Evolutionary conservation across 345 rosid species (phyloP).

Genomic region (Laguncularia racemosa): DNA sequence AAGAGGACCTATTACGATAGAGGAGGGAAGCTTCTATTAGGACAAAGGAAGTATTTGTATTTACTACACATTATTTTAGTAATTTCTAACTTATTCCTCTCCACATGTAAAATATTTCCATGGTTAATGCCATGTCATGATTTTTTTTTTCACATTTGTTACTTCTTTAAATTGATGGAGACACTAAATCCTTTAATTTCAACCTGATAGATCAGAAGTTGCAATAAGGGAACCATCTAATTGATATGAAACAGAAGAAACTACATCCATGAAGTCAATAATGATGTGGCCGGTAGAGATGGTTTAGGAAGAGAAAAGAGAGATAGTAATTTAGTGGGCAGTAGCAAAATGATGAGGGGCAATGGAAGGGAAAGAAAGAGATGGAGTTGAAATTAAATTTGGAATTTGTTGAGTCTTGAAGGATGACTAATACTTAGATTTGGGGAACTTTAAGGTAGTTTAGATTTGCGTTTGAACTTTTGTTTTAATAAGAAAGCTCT

Average conservation of each 20-base stretch:
- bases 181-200: no score
- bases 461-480: slow-evolving; percentile 52
- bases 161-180: no score
- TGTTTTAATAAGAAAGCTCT: slow-evolving; percentile 58
- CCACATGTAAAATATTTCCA: no score
- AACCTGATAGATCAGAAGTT: slow-evolving; percentile 77
- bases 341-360: slow-evolving; percentile 57
- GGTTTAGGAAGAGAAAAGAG: slow-evolving; percentile 48
- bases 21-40: no score
- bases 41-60: no score
- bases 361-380: slow-evolving; percentile 59
- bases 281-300: slow-evolving; percentile 36
- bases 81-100: no score
- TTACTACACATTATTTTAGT: no score
- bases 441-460: slow-evolving; percentile 50
- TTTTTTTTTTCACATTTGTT: no score
- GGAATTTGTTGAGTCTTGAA: slow-evolving; percentile 57
- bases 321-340: slow-evolving; percentile 57
- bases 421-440: slow-evolving; percentile 84
- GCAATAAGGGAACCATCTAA: slow-evolving; percentile 79
- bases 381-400: slow-evolving; percentile 45
- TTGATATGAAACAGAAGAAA: slow-evolving; percentile 73
- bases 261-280: slow-evolving; percentile 68
- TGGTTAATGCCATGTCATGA: no score
- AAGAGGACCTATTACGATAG: no score